Percentiles rank a stretch among this genome's conserved stretches.
Evolutionary conservation across 805 yeast species (phyloP).

Genomic region (Spathaspora boniae): DNA sequence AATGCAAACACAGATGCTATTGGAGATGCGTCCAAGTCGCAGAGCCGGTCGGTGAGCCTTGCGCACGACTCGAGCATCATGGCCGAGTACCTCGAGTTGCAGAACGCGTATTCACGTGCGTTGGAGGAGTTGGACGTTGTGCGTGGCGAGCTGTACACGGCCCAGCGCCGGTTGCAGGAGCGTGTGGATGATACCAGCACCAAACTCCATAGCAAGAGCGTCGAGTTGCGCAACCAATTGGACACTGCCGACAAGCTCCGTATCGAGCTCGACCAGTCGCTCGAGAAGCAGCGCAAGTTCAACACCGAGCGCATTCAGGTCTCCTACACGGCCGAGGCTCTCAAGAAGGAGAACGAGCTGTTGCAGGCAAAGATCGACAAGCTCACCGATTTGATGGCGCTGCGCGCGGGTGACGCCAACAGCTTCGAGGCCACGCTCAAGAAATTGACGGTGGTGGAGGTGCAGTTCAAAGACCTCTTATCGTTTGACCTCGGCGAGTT

Average conservation of each 20-base stretch:
- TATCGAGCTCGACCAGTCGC: slow-evolving; percentile 36
- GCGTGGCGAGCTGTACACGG: not conserved
- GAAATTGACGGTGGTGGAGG: slow-evolving; percentile 29
- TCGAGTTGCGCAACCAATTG: slow-evolving; percentile 10
- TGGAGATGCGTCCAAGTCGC: not conserved
- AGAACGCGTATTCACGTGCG: slow-evolving; percentile 16
- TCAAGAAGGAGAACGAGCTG: slow-evolving; percentile 34
- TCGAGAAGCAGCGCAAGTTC: slow-evolving; percentile 41
- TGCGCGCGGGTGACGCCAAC: slow-evolving; percentile 1
- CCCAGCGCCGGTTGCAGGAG: slow-evolving; percentile 14
- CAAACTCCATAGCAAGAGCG: slow-evolving; percentile 18
- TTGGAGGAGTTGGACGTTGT: slow-evolving; percentile 20
- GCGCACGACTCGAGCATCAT: slow-evolving; percentile 3
- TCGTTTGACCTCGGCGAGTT: slow-evolving; percentile 44
- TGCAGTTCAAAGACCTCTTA: slow-evolving; percentile 41
- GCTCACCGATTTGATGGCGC: slow-evolving; percentile 22
- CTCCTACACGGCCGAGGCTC: slow-evolving; percentile 37
- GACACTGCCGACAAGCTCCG: slow-evolving; percentile 26
- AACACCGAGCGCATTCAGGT: slow-evolving; percentile 44
- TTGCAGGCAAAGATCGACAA: slow-evolving; percentile 34
- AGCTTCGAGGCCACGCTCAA: slow-evolving; percentile 10
- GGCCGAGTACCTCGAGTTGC: slow-evolving; percentile 18
- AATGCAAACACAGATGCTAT: not conserved
- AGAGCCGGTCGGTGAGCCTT: slow-evolving; percentile 2
- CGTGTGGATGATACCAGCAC: slow-evolving; percentile 20